phyloP scores from a whole-genome alignment of 257 asterid genomes.

The Solanum chiquidenum region DNA sequence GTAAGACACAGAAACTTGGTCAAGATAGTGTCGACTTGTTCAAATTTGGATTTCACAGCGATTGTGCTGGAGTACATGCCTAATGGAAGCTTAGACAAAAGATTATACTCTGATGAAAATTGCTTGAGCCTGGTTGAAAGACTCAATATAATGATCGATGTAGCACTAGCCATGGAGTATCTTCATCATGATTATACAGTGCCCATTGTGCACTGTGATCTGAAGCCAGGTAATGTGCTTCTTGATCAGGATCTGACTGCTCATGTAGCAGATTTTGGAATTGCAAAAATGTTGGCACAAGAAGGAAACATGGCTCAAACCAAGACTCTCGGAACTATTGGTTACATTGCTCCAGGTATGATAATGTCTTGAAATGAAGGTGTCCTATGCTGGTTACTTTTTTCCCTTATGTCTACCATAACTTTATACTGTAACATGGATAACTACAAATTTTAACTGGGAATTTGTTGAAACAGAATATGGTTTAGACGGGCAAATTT shows the following conservation, averaged over 20 bases:
- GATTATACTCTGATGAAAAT: constrained; percentile 12
- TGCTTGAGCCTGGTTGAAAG: constrained; percentile 18
- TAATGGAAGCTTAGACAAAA: constrained; percentile 26
- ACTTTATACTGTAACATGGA: background rate
- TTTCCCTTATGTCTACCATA: background rate
- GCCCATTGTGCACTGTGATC: constrained; percentile 35
- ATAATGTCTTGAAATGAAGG: background rate
- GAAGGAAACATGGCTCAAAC: constrained; percentile 15
- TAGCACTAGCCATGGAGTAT: constrained; percentile 31
- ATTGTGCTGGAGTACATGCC: constrained; percentile 36
- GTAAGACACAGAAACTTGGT: constrained; percentile 33
- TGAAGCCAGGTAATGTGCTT: constrained; percentile 36
- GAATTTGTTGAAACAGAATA: constrained; percentile 18
- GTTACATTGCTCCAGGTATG: constrained; percentile 46
- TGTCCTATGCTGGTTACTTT: background rate
- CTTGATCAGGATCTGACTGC: constrained; percentile 35
- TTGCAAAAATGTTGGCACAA: constrained; percentile 22
- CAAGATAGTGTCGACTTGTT: constrained; percentile 29
- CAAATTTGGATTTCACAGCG: constrained; percentile 33
- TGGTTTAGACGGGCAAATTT: constrained; percentile 28
- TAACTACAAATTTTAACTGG: background rate
- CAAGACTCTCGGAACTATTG: constrained; percentile 32
- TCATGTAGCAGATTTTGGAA: constrained; percentile 40
- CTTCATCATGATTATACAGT: constrained; percentile 26
- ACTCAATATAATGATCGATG: constrained; percentile 18